Evolutionary conservation across 2,329 filamentous ascomycete species (phyloP), one percentile per base, ranked within the genome.

Genomic region (Thermothelomyces thermophilus): DNA sequence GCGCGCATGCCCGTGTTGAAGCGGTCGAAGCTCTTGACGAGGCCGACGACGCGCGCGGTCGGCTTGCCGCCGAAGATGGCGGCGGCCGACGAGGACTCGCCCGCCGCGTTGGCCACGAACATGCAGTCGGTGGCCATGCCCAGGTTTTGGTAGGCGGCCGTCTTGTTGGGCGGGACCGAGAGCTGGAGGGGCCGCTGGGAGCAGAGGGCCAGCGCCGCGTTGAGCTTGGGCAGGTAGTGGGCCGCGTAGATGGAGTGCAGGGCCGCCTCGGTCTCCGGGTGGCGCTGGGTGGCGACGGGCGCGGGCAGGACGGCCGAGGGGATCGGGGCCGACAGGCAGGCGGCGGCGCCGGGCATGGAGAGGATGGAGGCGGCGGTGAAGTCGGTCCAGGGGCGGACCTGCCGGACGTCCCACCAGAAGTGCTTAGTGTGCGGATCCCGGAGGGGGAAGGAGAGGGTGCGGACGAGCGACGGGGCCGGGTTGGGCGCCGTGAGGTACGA

Each of bases 401-500:
- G 91, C 59, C 91, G 86, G 51, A 95, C 79, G 63, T 97, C 91
- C 87, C 89, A 96, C 91, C 91, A 97, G 68, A 91, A 95, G 71
- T 95, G 83, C 66, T 84, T 88, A 61, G 78, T 84, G 68, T 76
- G 79, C 62, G 76, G 83, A 65, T 82, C 86, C 56, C 74, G 80
- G 62, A 75, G 73, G 56, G 70, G 82, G 64, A 85, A 83, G 52
- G 85, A 87, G 58, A 91, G 80, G 58, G 84, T 86, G 62, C 85
- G 85, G 33, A 95, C 88, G 30, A 95, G 74, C 35, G 85, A 84
- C 16, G 90, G 86, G 19, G 88, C 84, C 17, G 90, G 90, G 63
- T 94, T 95, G 53, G 86, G 71, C 0, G 77, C 74, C 2, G 86
- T 90, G 41, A 97, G 79, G 68, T 93, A 95, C 55, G 77, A 76